A percentile compares a stretch with the other conserved stretches of the same genome.
These are phyloP conservation scores for Serendipita vermifera DNA, from an alignment of 768 basidiomycete genomes.

Conservation along the genomic window DNA sequence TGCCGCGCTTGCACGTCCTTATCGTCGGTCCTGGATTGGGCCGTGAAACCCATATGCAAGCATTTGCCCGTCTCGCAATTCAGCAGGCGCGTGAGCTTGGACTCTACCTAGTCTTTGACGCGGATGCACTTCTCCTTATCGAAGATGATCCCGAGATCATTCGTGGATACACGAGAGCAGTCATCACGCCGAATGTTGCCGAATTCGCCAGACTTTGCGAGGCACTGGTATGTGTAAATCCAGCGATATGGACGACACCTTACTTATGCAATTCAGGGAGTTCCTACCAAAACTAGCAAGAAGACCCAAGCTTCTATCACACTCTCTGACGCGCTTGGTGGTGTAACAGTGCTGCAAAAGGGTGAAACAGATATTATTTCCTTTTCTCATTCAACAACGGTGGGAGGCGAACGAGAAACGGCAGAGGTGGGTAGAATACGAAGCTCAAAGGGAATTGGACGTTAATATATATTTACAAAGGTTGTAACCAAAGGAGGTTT, in stretches of 20 bases:
- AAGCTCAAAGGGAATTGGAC: slow-evolving; percentile 9
- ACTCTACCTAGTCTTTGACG: slow-evolving; percentile 89
- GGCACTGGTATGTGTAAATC: slow-evolving; percentile 36
- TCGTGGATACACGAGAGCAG: slow-evolving; percentile 71
- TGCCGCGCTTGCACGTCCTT: slow-evolving; percentile 81
- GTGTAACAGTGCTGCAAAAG: slow-evolving; percentile 84
- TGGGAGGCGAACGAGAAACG: slow-evolving; percentile 27
- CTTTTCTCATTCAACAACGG: slow-evolving; percentile 47
- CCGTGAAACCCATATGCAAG: slow-evolving; percentile 80
- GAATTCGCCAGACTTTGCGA: slow-evolving; percentile 83
- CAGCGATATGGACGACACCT: background rate
- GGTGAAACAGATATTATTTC: slow-evolving; percentile 73
- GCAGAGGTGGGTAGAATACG: slow-evolving; percentile 27
- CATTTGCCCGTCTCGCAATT: slow-evolving; percentile 63
- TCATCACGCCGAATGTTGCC: slow-evolving; percentile 88
- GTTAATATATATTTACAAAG: background rate
- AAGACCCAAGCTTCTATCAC: slow-evolving; percentile 43
- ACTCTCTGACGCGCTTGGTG: slow-evolving; percentile 63
- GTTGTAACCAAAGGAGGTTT: slow-evolving; percentile 44
- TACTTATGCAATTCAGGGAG: slow-evolving; percentile 21
- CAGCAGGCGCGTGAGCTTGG: slow-evolving; percentile 55
- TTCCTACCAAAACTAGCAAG: slow-evolving; percentile 37
- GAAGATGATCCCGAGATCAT: slow-evolving; percentile 62
- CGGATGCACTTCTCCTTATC: slow-evolving; percentile 79
- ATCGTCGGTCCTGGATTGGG: slow-evolving; percentile 92